Conservation (phyloP, 257 asterid species). For the Fraxinus anomala region DNA sequence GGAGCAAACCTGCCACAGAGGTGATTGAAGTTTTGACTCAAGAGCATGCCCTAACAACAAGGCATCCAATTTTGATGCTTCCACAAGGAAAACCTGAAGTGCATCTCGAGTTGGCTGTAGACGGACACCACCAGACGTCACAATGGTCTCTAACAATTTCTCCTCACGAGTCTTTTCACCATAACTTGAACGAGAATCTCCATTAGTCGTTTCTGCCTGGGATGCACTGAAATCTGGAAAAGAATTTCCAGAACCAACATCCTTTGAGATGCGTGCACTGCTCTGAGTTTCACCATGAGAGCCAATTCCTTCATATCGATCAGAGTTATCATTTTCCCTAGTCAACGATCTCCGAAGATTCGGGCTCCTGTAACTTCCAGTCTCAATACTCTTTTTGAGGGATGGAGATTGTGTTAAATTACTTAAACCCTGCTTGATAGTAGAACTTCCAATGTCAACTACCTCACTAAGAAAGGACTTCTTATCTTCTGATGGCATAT, state of each 20-base stretch:
- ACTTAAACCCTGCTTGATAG: conserved; percentile 84
- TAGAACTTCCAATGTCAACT: conserved; percentile 90
- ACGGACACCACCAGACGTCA: conserved; percentile 93
- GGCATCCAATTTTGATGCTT: conserved; percentile 76
- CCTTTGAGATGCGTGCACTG: conserved; percentile 53
- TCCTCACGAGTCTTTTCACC: conserved; percentile 79
- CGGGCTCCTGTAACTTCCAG: conserved; percentile 81
- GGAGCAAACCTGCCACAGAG: conserved; percentile 86
- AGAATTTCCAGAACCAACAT: conserved; percentile 73
- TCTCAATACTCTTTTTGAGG: conserved; percentile 58
- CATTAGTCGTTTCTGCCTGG: conserved; percentile 54
- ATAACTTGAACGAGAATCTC: conserved; percentile 42
- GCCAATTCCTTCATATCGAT: conserved; percentile 58
- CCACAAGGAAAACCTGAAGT: conserved; percentile 70
- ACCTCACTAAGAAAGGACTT: conserved; percentile 89
- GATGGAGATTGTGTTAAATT: conserved; percentile 82
- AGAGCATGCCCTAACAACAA: conserved; percentile 67
- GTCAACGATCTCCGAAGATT: conserved; percentile 86
- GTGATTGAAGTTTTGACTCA: conserved; percentile 75
- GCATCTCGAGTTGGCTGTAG: conserved; percentile 94
- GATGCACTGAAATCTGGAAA: conserved; percentile 59
- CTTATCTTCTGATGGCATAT: conserved; percentile 72
- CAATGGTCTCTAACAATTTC: conserved; percentile 81
- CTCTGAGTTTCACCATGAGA: conserved; percentile 48
- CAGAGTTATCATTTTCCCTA: conserved; percentile 55